Evolutionary conservation across 257 asterid species (phyloP).

Genomic region (Solanum okadae): DNA sequence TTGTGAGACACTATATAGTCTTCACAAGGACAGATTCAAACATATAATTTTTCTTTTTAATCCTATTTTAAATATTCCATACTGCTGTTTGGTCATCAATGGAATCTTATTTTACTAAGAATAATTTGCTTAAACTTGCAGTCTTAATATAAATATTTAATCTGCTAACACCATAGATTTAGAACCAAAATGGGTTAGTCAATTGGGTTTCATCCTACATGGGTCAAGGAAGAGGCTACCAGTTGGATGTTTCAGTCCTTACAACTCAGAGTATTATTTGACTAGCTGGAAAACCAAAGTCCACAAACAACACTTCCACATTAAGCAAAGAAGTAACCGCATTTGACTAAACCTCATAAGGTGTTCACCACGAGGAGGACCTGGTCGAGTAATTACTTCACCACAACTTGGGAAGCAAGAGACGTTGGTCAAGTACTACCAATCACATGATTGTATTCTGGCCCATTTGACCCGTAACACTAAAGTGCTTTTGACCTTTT

Average conservation of each 20-base stretch:
- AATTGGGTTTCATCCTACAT: background rate
- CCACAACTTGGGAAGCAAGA: background rate
- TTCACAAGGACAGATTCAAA: background rate
- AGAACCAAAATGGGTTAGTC: background rate
- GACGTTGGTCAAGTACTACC: background rate
- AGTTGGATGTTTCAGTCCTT: background rate
- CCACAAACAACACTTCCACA: background rate
- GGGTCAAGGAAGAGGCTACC: background rate
- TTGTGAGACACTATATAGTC: background rate
- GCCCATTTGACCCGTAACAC: background rate
- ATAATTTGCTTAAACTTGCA: background rate
- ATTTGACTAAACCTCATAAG: background rate
- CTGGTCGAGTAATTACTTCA: background rate
- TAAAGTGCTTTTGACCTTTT: background rate
- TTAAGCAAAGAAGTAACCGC: background rate
- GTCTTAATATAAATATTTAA: background rate
- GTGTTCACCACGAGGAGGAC: background rate
- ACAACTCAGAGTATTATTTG: background rate
- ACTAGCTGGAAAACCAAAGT: background rate
- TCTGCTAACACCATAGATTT: background rate
- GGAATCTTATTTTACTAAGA: background rate
- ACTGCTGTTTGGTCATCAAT: background rate
- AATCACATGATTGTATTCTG: background rate
- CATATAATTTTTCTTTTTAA: background rate
- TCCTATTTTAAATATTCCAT: background rate